phyloP scores from a whole-genome alignment of 176 grass and related monocot genomes.

The Carex pumila region DNA sequence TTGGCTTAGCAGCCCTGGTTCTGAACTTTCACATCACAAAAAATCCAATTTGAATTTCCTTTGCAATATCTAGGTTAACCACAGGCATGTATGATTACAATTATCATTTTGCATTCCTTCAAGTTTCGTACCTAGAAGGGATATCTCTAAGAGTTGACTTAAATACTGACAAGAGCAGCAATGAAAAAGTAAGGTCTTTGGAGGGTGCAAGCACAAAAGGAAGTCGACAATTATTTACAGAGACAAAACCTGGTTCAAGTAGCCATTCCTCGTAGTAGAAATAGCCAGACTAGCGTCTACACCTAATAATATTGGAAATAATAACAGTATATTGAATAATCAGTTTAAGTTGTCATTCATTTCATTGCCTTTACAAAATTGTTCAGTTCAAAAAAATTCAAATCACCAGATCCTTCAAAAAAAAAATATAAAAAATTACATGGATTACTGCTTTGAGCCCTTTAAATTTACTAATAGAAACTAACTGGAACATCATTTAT shows the following conservation, averaged over 20 bases:
- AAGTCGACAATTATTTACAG: neutral
- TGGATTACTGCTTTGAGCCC: neutral
- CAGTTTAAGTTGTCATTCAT: neutral
- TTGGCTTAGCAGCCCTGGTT: too few species aligned
- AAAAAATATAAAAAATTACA: too few species aligned
- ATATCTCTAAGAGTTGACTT: neutral
- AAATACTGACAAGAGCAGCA: neutral
- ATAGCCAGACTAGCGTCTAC: neutral
- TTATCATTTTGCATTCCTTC: too few species aligned
- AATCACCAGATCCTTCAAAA: too few species aligned
- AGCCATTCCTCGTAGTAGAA: neutral
- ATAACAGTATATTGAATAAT: neutral
- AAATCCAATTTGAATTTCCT: neutral
- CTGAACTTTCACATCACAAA: neutral
- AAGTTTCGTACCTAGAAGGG: neutral
- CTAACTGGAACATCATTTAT: neutral
- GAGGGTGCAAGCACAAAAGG: neutral
- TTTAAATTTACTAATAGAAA: slow-evolving; percentile 1
- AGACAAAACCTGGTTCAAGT: neutral
- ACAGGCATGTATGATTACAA: too few species aligned
- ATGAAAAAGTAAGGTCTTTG: slow-evolving; percentile 1
- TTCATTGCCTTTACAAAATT: neutral
- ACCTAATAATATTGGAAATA: neutral
- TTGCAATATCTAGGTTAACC: neutral
- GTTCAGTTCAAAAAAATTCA: neutral